Percentiles rank a stretch among this genome's conserved stretches.
Conservation (phyloP, 192 early-diverging fungal genomes). For the Geranomyces michiganensis region DNA sequence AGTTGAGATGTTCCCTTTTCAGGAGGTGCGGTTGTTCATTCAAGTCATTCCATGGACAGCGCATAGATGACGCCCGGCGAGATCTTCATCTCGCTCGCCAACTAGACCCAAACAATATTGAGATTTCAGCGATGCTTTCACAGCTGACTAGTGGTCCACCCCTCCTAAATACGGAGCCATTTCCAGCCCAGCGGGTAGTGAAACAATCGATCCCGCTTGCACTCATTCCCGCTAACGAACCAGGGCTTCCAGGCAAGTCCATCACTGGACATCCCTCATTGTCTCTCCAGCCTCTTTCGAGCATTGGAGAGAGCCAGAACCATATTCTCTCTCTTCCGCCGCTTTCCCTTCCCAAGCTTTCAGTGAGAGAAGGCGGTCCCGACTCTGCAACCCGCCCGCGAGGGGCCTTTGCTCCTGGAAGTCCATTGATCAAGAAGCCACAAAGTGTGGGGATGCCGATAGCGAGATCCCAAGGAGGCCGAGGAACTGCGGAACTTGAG, state of each 20-base stretch:
- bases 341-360: constrained; percentile 19
- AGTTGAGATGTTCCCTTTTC: neutral
- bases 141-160: constrained; percentile 31
- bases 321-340: constrained; percentile 27
- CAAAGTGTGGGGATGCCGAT: neutral
- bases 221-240: constrained; percentile 9
- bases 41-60: neutral
- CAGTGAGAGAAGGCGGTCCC: constrained; percentile 28
- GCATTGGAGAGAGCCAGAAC: constrained; percentile 3
- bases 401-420: neutral
- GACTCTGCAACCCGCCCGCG: neutral
- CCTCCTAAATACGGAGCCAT: constrained; percentile 18
- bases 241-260: neutral
- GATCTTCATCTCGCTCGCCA: constrained; percentile 26
- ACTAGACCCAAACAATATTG: constrained; percentile 33
- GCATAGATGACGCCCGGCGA: constrained; percentile 33
- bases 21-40: neutral
- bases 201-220: constrained; percentile 10
- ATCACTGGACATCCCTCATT: neutral
- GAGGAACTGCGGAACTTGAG: too few species aligned
- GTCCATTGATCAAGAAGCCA: neutral
- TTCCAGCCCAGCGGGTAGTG: constrained; percentile 28
- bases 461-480: too few species aligned
- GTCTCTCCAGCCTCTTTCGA: neutral
- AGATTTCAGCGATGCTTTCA: constrained; percentile 35